These are phyloP conservation scores for Komagataea norvegica DNA, from an alignment of 1,139 yeast species.

Conservation along the genomic window DNA sequence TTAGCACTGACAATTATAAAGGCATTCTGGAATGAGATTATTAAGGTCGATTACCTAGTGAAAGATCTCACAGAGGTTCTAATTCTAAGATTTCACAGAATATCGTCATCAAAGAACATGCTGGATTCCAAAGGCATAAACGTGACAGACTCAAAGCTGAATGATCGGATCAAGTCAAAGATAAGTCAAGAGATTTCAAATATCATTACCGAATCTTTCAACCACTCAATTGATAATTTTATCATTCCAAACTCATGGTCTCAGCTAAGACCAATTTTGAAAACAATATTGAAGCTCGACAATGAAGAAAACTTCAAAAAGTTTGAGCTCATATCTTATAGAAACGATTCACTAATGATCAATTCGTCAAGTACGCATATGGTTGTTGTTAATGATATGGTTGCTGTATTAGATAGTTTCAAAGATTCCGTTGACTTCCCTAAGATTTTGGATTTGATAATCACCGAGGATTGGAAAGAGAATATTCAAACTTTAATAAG, in stretches of 20 bases:
- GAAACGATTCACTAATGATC: constrained; percentile 69
- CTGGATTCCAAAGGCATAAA: constrained; percentile 33
- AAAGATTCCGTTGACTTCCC: constrained; percentile 13
- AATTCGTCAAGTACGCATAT: constrained; percentile 30
- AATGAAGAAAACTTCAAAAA: constrained; percentile 43
- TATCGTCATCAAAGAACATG: constrained; percentile 30
- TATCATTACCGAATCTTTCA: constrained; percentile 46
- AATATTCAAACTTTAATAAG: constrained; percentile 37
- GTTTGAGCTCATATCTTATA: constrained; percentile 54
- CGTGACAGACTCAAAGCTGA: constrained; percentile 35
- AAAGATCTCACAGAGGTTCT: constrained; percentile 58
- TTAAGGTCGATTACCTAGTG: constrained; percentile 48
- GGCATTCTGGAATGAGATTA: constrained; percentile 68
- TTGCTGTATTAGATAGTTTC: constrained; percentile 19
- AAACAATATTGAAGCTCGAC: constrained; percentile 35
- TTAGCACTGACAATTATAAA: constrained; percentile 54
- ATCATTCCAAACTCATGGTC: constrained; percentile 78
- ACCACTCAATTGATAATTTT: constrained; percentile 58
- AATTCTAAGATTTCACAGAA: constrained; percentile 34
- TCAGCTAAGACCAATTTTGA: constrained; percentile 49
- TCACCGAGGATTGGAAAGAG: constrained; percentile 37
- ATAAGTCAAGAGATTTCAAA: constrained; percentile 29
- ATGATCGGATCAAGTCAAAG: constrained; percentile 28
- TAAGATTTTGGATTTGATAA: constrained; percentile 14
- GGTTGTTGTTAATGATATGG: constrained; percentile 13